Percentiles rank a stretch among this genome's conserved stretches.
phyloP scores from a whole-genome alignment of 345 rosid species.

The Erucastrum elatum region DNA sequence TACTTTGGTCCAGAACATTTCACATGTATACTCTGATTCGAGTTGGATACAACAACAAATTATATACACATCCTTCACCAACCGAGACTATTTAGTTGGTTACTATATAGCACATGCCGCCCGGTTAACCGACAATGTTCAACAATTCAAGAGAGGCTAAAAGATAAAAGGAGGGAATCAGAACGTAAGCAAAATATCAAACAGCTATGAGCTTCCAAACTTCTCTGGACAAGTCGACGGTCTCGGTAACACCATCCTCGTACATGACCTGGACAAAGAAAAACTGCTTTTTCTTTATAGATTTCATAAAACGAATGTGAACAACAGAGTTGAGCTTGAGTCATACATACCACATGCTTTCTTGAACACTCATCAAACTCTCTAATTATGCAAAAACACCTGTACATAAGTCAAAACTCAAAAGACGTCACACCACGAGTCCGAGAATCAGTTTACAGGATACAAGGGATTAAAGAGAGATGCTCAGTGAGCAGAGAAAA shows the following conservation, averaged over 20 bases:
- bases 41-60: slow-evolving; percentile 9
- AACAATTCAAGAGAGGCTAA: slow-evolving; percentile 2
- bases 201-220: slow-evolving; percentile 59
- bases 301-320: slow-evolving; percentile 1
- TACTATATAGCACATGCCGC: neutral
- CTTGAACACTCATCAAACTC: slow-evolving; percentile 61
- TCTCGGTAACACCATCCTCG: slow-evolving; percentile 67
- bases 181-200: slow-evolving; percentile 28
- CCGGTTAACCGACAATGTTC: slow-evolving; percentile 12
- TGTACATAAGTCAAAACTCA: slow-evolving; percentile 20
- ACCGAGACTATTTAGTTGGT: neutral
- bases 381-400: slow-evolving; percentile 67
- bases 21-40: slow-evolving; percentile 3
- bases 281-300: neutral
- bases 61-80: neutral
- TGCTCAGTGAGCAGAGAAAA: neutral
- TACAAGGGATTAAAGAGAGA: neutral
- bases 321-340: neutral
- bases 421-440: neutral
- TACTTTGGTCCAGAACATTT: neutral
- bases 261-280: slow-evolving; percentile 55
- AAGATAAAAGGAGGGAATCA: neutral
- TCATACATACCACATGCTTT: slow-evolving; percentile 62
- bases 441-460: neutral
- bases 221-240: slow-evolving; percentile 65